Percentiles rank a stretch among this genome's conserved stretches.
phyloP scores from a whole-genome alignment of 305 asterid species.

The Monarda citriodora region DNA sequence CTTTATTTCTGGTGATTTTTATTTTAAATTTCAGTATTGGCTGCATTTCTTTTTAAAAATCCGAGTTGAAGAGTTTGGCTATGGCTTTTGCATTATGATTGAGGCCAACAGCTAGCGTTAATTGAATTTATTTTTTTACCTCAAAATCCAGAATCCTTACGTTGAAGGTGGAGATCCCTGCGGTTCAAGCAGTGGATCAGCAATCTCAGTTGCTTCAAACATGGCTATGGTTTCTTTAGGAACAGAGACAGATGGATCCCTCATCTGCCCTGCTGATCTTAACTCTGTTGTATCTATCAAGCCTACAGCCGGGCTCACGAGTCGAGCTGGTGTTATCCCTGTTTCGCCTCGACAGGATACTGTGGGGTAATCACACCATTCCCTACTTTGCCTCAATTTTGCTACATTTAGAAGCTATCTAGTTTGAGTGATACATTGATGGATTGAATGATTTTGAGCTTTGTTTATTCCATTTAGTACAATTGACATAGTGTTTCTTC shows the following conservation, averaged over 20 bases:
- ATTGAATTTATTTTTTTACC: background rate
- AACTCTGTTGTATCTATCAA: conserved; percentile 47
- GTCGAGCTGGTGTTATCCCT: conserved; percentile 58
- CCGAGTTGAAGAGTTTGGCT: background rate
- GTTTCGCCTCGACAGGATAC: conserved; percentile 51
- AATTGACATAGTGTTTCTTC: background rate
- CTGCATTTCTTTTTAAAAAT: background rate
- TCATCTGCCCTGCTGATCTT: conserved; percentile 45
- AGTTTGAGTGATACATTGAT: no score
- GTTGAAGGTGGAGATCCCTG: conserved; percentile 38
- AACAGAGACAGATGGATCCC: conserved; percentile 59
- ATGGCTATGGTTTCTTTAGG: conserved; percentile 55
- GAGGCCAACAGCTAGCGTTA: background rate
- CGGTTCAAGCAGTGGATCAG: conserved; percentile 66
- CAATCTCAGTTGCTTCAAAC: conserved; percentile 64
- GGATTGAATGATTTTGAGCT: no score
- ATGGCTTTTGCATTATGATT: conserved; percentile 3
- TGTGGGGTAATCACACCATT: conserved; percentile 35
- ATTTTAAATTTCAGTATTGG: conserved; percentile 2
- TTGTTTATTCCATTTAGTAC: background rate
- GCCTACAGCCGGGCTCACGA: conserved; percentile 58
- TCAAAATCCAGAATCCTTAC: conserved; percentile 46
- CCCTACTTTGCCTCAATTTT: conserved; percentile 1
- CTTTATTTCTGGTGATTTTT: background rate
- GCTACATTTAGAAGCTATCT: background rate